Evolutionary conservation across 495 filamentous ascomycete species (phyloP).

Genomic region (Xylaria bambusicola): DNA sequence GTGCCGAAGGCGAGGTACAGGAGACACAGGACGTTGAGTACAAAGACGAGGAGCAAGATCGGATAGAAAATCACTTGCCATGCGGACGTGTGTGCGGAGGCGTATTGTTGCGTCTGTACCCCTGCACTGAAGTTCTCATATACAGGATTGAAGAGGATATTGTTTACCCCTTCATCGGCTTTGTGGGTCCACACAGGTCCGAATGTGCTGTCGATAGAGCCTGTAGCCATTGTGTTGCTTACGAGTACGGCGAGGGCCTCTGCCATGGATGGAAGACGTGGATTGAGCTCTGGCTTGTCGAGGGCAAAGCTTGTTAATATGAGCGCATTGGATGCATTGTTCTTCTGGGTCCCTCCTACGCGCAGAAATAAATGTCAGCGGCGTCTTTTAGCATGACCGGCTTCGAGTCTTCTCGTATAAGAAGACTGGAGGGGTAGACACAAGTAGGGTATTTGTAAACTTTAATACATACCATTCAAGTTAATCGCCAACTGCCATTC

Average conservation of each 20-base stretch:
- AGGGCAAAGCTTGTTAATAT: conserved; percentile 60
- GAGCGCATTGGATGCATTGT: conserved; percentile 62
- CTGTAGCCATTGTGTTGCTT: conserved; percentile 62
- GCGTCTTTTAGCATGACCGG: too few relatives aligned
- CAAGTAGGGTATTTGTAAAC: too few relatives aligned
- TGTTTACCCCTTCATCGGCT: background rate
- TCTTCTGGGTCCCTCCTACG: conserved; percentile 56
- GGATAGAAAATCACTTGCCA: conserved; percentile 67
- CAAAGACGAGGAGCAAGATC: conserved; percentile 61
- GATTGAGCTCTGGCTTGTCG: conserved; percentile 26
- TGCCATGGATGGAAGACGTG: conserved; percentile 58
- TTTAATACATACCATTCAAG: conserved; percentile 47
- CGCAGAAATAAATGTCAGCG: too few relatives aligned
- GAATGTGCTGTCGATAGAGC: conserved; percentile 55
- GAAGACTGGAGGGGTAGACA: too few relatives aligned
- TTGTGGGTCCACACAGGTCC: conserved; percentile 1
- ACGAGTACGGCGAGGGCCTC: conserved; percentile 70
- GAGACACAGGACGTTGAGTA: conserved; percentile 64
- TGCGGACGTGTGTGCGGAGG: conserved; percentile 54
- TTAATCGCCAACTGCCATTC: conserved; percentile 59
- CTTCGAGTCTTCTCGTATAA: too few relatives aligned
- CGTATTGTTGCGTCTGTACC: conserved; percentile 61
- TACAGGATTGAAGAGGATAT: conserved; percentile 38
- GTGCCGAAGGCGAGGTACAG: conserved; percentile 48
- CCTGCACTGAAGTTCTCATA: conserved; percentile 60